phyloP scores from a whole-genome alignment of 352 stramenopile species.

The Pythium monospermum region DNA sequence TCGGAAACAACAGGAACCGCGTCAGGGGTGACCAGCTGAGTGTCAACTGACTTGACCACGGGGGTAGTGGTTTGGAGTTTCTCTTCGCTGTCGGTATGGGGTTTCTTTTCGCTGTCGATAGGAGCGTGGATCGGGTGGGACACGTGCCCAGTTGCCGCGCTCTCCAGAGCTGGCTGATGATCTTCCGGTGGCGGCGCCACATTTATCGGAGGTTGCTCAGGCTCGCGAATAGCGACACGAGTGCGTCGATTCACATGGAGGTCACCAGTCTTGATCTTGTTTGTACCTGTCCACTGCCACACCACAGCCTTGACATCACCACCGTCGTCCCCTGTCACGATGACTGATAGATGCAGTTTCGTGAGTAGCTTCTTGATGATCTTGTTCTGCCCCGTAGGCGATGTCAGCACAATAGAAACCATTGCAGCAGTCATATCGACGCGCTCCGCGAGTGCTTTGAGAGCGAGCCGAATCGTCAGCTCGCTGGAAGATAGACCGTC shows the following conservation, averaged over 20 bases:
- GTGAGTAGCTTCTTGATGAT: conserved; percentile 19
- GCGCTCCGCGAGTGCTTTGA: conserved; percentile 1
- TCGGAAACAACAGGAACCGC: no score
- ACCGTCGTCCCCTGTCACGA: not conserved
- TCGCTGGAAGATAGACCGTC: not conserved
- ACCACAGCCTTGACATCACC: not conserved
- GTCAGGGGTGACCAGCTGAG: no score
- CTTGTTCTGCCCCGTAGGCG: conserved; percentile 12
- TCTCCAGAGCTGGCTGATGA: not conserved
- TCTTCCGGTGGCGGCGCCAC: not conserved
- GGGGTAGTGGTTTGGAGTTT: no score
- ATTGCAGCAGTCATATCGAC: conserved; percentile 22
- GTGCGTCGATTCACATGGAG: conserved; percentile 2
- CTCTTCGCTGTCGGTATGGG: no score
- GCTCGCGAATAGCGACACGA: not conserved
- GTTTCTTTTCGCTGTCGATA: not conserved
- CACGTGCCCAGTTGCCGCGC: no score
- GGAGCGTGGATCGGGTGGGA: no score
- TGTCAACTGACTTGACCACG: no score
- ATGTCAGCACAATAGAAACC: conserved; percentile 19
- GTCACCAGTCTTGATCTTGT: not conserved
- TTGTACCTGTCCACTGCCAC: conserved; percentile 13
- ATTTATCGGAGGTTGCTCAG: not conserved
- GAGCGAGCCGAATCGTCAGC: conserved; percentile 2
- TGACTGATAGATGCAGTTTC: conserved; percentile 8